These are phyloP conservation scores for Fusarium pseudocircinatum DNA, from an alignment of 2,329 filamentous ascomycete genomes.

Conservation along the genomic window DNA sequence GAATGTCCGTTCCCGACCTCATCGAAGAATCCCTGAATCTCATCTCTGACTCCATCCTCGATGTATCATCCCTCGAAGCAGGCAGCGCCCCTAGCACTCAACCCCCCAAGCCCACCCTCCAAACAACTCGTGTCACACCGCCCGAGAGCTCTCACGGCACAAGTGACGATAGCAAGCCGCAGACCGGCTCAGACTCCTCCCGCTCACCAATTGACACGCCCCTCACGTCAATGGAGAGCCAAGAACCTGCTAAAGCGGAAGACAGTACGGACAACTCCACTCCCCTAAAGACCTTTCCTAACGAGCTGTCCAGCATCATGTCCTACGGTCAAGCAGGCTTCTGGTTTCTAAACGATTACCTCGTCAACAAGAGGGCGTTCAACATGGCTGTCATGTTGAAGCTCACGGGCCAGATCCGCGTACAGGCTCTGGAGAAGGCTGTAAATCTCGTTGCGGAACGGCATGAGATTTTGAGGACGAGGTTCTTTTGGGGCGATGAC, in stretches of 20 bases:
- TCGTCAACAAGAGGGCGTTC: slow-evolving; percentile 45
- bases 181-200: fast-evolving
- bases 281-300: neutral
- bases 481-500: neutral
- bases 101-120: fast-evolving
- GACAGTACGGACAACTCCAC: neutral
- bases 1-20: neutral
- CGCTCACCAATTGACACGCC: neutral
- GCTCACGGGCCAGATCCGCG: neutral
- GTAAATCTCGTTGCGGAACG: neutral
- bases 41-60: neutral
- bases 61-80: neutral
- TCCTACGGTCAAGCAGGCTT: slow-evolving; percentile 54
- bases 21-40: neutral
- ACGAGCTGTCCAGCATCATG: slow-evolving; percentile 36
- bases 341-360: slow-evolving; percentile 50
- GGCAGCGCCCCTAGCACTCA: neutral
- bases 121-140: neutral
- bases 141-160: neutral
- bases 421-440: neutral
- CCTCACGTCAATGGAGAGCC: neutral
- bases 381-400: slow-evolving; percentile 42
- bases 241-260: neutral
- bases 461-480: neutral
- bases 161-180: neutral